Percentiles rank a stretch among this genome's conserved stretches.
These are phyloP conservation scores for Letharia lupina DNA, from an alignment of 495 filamentous ascomycete species.

Conservation along the genomic window DNA sequence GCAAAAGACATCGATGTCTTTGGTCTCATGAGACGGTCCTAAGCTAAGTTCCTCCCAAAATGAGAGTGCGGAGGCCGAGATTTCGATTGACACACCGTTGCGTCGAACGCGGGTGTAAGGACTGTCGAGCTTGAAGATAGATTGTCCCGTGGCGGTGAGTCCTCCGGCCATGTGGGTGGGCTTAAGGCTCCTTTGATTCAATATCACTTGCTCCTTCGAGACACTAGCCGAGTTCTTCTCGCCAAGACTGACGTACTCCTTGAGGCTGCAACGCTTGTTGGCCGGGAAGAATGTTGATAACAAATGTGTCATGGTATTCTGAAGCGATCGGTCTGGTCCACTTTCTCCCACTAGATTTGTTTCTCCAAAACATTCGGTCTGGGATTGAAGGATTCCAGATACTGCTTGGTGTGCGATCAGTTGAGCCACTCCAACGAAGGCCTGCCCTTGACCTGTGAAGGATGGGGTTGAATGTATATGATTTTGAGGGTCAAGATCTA, in stretches of 20 bases:
- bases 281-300: background rate
- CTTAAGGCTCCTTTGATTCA: background rate
- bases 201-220: background rate
- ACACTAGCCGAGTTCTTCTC: background rate
- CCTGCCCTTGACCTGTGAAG: slow-evolving; percentile 12
- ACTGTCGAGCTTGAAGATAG: slow-evolving; percentile 7
- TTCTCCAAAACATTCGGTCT: background rate
- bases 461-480: background rate
- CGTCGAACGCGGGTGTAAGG: slow-evolving; percentile 19
- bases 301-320: background rate
- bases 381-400: background rate
- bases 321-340: background rate
- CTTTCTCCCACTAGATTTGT: background rate
- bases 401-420: slow-evolving; percentile 19
- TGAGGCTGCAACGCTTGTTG: slow-evolving; percentile 11
- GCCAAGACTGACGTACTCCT: slow-evolving; percentile 1
- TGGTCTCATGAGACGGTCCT: slow-evolving; percentile 65
- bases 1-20: slow-evolving; percentile 72
- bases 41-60: slow-evolving; percentile 93
- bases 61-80: slow-evolving; percentile 66
- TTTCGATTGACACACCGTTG: slow-evolving; percentile 61
- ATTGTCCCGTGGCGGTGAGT: background rate
- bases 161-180: background rate
- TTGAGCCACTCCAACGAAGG: slow-evolving; percentile 19
- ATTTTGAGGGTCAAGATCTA: background rate